These are phyloP conservation scores for Xanthoceras sorbifolium DNA, from an alignment of 345 rosid species.

Conservation along the genomic window DNA sequence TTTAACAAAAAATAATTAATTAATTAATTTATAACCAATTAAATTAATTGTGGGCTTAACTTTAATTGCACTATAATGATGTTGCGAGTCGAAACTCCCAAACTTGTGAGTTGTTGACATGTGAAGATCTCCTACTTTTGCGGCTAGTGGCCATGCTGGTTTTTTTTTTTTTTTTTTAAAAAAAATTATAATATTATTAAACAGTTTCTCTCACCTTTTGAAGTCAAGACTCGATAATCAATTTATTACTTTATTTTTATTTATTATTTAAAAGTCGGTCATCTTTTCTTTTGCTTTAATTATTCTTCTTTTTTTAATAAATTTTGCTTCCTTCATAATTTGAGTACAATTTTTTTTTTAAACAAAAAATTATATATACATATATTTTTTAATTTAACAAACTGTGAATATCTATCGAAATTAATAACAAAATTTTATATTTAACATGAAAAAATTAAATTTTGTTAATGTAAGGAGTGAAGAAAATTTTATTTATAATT, in stretches of 20 bases:
- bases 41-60: constrained; percentile 25
- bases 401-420: no score
- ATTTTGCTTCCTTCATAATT: neutral
- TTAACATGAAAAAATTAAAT: no score
- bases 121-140: constrained; percentile 61
- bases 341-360: no score
- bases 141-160: constrained; percentile 39
- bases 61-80: constrained; percentile 48
- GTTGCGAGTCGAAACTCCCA: constrained; percentile 31
- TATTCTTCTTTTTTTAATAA: neutral
- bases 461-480: no score
- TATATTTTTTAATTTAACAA: no score
- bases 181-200: neutral
- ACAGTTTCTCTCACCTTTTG: neutral
- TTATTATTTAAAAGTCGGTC: neutral
- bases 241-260: neutral
- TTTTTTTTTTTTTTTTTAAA: neutral
- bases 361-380: no score
- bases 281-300: neutral
- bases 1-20: no score
- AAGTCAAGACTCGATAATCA: constrained; percentile 4
- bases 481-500: no score
- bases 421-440: no score
- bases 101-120: constrained; percentile 27
- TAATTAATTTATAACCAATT: constrained; percentile 1